A percentile compares a stretch with the other conserved stretches of the same genome.
These are phyloP conservation scores for Elsinoe fawcettii DNA, from an alignment of 2,329 filamentous ascomycete genomes.

Conservation along the genomic window DNA sequence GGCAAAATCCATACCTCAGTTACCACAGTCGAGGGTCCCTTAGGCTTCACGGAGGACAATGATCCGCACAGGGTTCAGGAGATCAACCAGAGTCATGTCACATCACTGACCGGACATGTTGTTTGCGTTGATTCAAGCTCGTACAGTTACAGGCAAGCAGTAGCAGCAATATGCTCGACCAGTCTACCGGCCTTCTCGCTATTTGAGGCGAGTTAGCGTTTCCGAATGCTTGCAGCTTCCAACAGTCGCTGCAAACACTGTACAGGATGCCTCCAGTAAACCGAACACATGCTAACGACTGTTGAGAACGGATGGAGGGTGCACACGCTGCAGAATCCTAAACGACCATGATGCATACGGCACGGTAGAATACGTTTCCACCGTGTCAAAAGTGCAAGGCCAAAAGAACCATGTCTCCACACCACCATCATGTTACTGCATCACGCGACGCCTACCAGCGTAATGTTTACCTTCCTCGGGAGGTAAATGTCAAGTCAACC, in stretches of 20 bases:
- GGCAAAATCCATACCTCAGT: too few species aligned
- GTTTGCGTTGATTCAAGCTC: background rate
- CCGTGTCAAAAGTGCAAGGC: too few species aligned
- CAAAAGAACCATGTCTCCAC: background rate
- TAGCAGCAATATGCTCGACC: too few species aligned
- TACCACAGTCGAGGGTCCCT: background rate
- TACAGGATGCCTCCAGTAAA: too few species aligned
- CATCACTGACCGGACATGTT: background rate
- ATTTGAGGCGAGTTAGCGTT: too few species aligned
- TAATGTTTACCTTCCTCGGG: background rate
- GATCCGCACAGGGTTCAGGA: background rate
- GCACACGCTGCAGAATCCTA: background rate
- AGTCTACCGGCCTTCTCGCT: too few species aligned
- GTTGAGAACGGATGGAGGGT: background rate
- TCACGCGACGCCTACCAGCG: background rate
- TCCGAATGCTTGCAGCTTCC: too few species aligned
- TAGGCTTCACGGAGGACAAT: too few species aligned
- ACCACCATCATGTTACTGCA: background rate
- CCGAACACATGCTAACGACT: background rate
- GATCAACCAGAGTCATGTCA: background rate
- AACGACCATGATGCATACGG: background rate
- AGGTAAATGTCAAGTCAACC: background rate
- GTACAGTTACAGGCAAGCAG: too few species aligned
- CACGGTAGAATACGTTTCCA: background rate
- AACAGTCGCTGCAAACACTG: too few species aligned